Evolutionary conservation across 1,139 yeast genomes (phyloP).

Genomic region (Lodderomyces margitis): DNA sequence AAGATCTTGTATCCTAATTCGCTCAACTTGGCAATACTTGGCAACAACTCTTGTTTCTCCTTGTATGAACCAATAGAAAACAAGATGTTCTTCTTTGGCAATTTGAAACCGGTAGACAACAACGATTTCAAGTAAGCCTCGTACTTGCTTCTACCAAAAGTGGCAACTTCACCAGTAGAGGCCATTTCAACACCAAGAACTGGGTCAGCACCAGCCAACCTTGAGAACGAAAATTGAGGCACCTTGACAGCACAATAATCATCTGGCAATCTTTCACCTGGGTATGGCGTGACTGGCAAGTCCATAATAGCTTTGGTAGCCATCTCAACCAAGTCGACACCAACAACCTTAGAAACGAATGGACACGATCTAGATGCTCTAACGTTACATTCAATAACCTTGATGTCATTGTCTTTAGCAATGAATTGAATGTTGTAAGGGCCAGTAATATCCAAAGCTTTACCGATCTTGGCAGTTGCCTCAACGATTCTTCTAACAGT

Average conservation of each 20-base stretch:
- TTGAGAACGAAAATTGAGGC: conserved; percentile 96
- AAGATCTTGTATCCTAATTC: conserved; percentile 87
- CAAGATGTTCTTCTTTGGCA: conserved; percentile 93
- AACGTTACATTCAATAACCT: conserved; percentile 97
- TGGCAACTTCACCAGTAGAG: conserved; percentile 98
- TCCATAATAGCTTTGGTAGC: conserved; percentile 97
- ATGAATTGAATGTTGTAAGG: conserved; percentile 97
- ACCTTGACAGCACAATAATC: conserved; percentile 97
- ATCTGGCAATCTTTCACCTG: conserved; percentile 82
- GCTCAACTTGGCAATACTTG: conserved; percentile 76
- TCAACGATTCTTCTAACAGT: conserved; percentile 65
- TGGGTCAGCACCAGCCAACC: conserved; percentile 98
- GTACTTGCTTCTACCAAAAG: conserved; percentile 92
- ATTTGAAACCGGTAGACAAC: conserved; percentile 90
- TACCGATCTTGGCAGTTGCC: conserved; percentile 92
- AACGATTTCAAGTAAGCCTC: conserved; percentile 96
- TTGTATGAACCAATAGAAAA: conserved; percentile 96
- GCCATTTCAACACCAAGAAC: conserved; percentile 99
- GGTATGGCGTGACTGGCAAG: conserved; percentile 82
- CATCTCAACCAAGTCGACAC: conserved; percentile 94
- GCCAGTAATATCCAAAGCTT: conserved; percentile 95
- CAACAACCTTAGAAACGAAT: conserved; percentile 96
- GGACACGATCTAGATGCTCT: conserved; percentile 99
- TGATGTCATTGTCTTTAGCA: conserved; percentile 44
- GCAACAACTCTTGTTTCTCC: conserved; percentile 91